These are phyloP conservation scores for Microthlaspi erraticum DNA, from an alignment of 345 rosid species.

Conservation along the genomic window DNA sequence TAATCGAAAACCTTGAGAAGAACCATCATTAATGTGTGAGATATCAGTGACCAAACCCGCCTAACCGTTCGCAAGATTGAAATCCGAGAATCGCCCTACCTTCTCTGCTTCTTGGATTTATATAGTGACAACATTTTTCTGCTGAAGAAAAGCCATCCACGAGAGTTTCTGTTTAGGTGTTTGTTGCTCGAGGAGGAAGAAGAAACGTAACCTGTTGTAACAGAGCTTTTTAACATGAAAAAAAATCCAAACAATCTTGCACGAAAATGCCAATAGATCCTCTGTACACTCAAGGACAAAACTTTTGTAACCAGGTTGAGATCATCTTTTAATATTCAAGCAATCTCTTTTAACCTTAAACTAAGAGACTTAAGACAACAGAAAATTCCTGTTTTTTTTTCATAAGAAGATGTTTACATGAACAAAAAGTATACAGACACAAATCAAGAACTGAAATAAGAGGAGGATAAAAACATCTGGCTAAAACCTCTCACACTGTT, in stretches of 20 bases:
- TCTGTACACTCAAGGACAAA: too few species aligned
- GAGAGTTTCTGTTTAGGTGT: too few species aligned
- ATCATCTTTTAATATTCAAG: too few species aligned
- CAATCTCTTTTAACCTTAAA: not conserved
- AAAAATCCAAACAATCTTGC: too few species aligned
- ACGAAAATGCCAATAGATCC: too few species aligned
- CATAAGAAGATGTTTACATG: constrained; percentile 24
- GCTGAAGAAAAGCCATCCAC: too few species aligned
- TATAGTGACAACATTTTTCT: too few species aligned
- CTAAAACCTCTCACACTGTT: constrained; percentile 39
- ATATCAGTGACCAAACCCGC: constrained; percentile 23
- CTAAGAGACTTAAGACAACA: constrained; percentile 8
- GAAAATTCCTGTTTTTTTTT: constrained; percentile 23
- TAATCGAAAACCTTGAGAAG: constrained; percentile 34
- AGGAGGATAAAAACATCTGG: constrained; percentile 24
- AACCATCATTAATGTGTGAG: constrained; percentile 21
- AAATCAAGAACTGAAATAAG: constrained; percentile 29
- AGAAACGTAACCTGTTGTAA: too few species aligned
- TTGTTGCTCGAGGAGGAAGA: too few species aligned
- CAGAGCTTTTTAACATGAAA: too few species aligned
- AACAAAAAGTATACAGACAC: constrained; percentile 38
- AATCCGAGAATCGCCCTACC: constrained; percentile 49
- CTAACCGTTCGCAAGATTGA: constrained; percentile 51
- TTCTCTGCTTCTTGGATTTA: constrained; percentile 44
- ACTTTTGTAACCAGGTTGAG: too few species aligned